Percentiles rank a stretch among this genome's conserved stretches.
Conservation (phyloP, 192 early-diverging fungal species). For the Spizellomyces punctatus region DNA sequence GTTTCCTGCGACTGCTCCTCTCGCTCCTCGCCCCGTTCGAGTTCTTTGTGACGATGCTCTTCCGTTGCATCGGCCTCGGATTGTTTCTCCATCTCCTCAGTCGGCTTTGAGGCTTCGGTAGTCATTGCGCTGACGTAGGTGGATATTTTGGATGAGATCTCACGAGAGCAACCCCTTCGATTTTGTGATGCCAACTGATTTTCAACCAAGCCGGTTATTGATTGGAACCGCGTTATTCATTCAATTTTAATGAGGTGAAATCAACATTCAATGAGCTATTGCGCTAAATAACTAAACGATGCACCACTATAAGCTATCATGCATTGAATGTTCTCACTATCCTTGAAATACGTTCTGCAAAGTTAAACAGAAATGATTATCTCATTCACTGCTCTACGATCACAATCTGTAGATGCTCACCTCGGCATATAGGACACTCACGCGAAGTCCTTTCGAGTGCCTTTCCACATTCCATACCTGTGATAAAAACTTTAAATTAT, state of each 20-base stretch:
- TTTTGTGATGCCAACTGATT: no score
- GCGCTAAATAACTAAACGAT: background rate
- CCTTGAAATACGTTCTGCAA: constrained; percentile 14
- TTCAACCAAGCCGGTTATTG: no score
- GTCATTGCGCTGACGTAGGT: no score
- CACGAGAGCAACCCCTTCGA: no score
- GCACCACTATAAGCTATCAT: background rate
- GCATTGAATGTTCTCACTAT: constrained; percentile 27
- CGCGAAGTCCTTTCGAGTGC: constrained; percentile 48
- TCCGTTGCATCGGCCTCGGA: background rate
- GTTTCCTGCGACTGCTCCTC: background rate
- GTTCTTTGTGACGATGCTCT: constrained; percentile 4
- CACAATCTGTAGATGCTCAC: background rate
- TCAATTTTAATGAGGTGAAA: no score
- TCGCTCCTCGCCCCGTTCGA: background rate
- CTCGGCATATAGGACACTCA: constrained; percentile 84
- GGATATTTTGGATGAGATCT: no score
- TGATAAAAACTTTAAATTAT: background rate
- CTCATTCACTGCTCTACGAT: no score
- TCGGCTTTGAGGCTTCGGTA: no score
- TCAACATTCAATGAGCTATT: no score
- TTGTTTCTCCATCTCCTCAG: background rate
- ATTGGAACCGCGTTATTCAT: no score
- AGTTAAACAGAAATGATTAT: no score
- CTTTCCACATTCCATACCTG: constrained; percentile 72